These are phyloP conservation scores for Jacaranda copaia DNA, from an alignment of 257 asterid genomes.

Conservation along the genomic window DNA sequence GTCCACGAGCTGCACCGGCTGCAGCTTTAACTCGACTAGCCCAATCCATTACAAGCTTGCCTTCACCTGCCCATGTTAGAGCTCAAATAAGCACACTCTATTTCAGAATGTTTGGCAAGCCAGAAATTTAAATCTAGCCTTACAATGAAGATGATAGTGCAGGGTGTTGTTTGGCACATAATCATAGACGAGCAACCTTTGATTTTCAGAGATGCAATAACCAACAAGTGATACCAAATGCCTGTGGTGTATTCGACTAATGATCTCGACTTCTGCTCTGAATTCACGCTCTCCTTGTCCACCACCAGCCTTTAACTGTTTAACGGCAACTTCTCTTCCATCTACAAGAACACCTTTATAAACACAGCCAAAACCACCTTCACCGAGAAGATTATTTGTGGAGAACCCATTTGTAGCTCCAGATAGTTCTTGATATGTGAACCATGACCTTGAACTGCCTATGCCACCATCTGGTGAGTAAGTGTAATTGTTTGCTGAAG, in stretches of 20 bases:
- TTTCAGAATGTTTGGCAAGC: slow-evolving; percentile 8
- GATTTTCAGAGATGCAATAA: slow-evolving; percentile 78
- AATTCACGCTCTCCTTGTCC: slow-evolving; percentile 97
- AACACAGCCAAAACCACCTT: slow-evolving; percentile 93
- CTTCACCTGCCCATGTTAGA: slow-evolving; percentile 50
- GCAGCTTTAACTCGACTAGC: slow-evolving; percentile 87
- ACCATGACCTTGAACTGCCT: slow-evolving; percentile 74
- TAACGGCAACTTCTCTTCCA: slow-evolving; percentile 87
- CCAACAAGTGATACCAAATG: slow-evolving; percentile 94
- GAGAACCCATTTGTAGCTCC: slow-evolving; percentile 71
- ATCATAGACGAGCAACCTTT: slow-evolving; percentile 86
- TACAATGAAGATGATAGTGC: slow-evolving; percentile 84
- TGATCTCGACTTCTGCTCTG: slow-evolving; percentile 92
- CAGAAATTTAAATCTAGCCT: slow-evolving; percentile 38
- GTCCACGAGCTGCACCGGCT: slow-evolving; percentile 91
- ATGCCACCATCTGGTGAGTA: slow-evolving; percentile 71
- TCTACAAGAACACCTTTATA: slow-evolving; percentile 79
- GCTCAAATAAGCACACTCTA: slow-evolving; percentile 15
- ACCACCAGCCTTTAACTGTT: slow-evolving; percentile 85
- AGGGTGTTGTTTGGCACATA: slow-evolving; percentile 85
- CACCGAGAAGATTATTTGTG: slow-evolving; percentile 63
- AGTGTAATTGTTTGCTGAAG: slow-evolving; percentile 55
- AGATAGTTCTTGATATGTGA: slow-evolving; percentile 76
- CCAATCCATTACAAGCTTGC: slow-evolving; percentile 69
- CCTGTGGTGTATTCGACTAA: slow-evolving; percentile 88